Conservation (phyloP, 306 rosid genomes). For the Ormosia emarginata region DNA sequence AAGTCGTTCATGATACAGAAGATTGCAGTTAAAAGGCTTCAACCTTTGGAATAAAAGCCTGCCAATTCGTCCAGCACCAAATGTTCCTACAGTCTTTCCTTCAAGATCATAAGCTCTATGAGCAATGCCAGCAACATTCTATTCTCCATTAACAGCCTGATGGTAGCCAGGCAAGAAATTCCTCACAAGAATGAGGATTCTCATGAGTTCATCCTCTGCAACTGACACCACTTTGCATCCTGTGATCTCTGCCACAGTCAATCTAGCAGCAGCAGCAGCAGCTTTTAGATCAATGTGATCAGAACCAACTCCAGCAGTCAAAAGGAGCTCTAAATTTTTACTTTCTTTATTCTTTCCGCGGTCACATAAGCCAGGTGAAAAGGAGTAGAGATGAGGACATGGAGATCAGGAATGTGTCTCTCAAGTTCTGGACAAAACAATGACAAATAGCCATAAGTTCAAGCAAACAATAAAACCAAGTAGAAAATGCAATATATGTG, state of each 20-base stretch:
- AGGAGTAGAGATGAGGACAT: slow-evolving; percentile 90
- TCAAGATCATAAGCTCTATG: slow-evolving; percentile 93
- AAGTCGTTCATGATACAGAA: slow-evolving; percentile 78
- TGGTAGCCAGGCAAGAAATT: slow-evolving; percentile 84
- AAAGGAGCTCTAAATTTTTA: slow-evolving; percentile 76
- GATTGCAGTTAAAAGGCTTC: slow-evolving; percentile 86
- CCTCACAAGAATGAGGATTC: slow-evolving; percentile 83
- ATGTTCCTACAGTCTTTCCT: slow-evolving; percentile 85
- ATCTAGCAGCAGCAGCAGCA: slow-evolving; percentile 93
- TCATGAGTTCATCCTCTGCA: slow-evolving; percentile 94
- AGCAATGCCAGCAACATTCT: slow-evolving; percentile 96
- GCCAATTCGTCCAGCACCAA: slow-evolving; percentile 91
- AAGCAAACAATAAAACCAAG: neutral
- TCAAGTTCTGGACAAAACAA: slow-evolving; percentile 63
- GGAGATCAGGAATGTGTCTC: slow-evolving; percentile 77
- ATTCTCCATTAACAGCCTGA: slow-evolving; percentile 72
- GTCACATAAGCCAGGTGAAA: slow-evolving; percentile 98
- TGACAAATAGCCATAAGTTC: slow-evolving; percentile 9
- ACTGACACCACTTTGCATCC: slow-evolving; percentile 93
- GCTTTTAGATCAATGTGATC: slow-evolving; percentile 88
- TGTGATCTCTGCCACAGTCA: slow-evolving; percentile 95
- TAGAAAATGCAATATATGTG: neutral
- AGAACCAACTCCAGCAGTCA: slow-evolving; percentile 94
- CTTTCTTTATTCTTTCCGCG: slow-evolving; percentile 84
- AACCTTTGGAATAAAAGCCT: slow-evolving; percentile 83